phyloP scores from a whole-genome alignment of 1,139 yeast species.

The Yamadazyma epiphylla region DNA sequence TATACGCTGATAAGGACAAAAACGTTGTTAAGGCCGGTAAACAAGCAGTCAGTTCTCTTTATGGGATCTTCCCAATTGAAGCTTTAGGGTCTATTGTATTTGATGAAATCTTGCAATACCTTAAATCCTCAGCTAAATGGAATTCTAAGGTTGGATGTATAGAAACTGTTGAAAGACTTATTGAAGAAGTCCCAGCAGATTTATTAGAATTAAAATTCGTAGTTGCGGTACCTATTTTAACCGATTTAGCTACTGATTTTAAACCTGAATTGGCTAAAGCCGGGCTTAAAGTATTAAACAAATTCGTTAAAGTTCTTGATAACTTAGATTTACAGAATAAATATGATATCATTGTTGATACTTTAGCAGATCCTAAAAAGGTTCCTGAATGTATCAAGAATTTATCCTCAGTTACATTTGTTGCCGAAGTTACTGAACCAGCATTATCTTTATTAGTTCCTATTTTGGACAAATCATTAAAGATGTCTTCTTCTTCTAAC shows the following conservation, averaged over 20 bases:
- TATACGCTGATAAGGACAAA: slow-evolving; percentile 80
- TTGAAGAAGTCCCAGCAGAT: slow-evolving; percentile 82
- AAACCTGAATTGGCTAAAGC: slow-evolving; percentile 92
- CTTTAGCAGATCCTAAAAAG: slow-evolving; percentile 84
- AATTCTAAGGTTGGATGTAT: slow-evolving; percentile 83
- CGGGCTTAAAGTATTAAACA: slow-evolving; percentile 67
- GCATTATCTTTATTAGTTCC: slow-evolving; percentile 89
- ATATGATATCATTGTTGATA: slow-evolving; percentile 78
- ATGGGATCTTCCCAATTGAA: slow-evolving; percentile 71
- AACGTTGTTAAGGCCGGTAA: slow-evolving; percentile 82
- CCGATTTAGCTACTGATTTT: slow-evolving; percentile 90
- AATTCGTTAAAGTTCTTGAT: slow-evolving; percentile 78
- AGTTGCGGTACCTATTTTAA: slow-evolving; percentile 75
- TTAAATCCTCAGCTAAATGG: slow-evolving; percentile 89
- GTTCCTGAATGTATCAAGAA: slow-evolving; percentile 89
- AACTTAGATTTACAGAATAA: slow-evolving; percentile 89
- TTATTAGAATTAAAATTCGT: slow-evolving; percentile 78
- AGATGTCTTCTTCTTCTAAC: slow-evolving; percentile 85
- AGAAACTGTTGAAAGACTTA: slow-evolving; percentile 64
- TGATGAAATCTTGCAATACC: slow-evolving; percentile 56
- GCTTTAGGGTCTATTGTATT: slow-evolving; percentile 71
- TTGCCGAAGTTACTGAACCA: slow-evolving; percentile 97
- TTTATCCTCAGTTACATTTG: slow-evolving; percentile 91
- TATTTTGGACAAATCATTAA: slow-evolving; percentile 84
- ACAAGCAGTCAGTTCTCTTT: slow-evolving; percentile 61